Percentiles rank a stretch among this genome's conserved stretches.
Evolutionary conservation across 208 protist genomes (phyloP).

Genomic region (Acanthamoeba culbertsoni): DNA sequence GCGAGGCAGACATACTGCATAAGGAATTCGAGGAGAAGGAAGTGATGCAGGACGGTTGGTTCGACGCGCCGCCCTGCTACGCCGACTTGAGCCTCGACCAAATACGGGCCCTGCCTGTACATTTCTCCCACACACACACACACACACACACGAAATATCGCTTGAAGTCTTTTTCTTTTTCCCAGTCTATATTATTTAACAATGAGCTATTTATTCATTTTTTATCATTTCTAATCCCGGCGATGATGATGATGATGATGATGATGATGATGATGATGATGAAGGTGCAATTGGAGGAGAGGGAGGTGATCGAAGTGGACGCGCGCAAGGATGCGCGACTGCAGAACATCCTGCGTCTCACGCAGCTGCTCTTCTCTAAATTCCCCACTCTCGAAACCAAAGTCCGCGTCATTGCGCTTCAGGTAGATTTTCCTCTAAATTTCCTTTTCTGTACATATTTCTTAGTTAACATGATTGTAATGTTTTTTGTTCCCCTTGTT

Average conservation of each 20-base stretch:
- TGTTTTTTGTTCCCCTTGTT: background rate
- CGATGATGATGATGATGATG: background rate
- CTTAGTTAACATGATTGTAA: background rate
- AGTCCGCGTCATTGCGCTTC: conserved; percentile 2
- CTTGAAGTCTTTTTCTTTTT: background rate
- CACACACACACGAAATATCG: background rate
- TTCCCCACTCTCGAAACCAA: conserved; percentile 47
- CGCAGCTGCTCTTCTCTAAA: conserved; percentile 49
- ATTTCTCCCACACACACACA: background rate
- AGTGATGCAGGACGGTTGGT: conserved; percentile 13
- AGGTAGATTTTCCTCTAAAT: background rate
- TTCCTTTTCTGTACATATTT: background rate
- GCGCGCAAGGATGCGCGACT: background rate
- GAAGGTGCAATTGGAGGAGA: background rate
- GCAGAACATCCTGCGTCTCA: conserved; percentile 11
- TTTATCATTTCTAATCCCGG: too few relatives aligned
- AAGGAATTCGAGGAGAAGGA: background rate
- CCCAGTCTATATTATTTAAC: too few relatives aligned
- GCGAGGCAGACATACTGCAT: background rate
- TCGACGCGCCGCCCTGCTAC: background rate
- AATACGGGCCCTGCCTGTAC: background rate
- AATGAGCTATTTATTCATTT: too few relatives aligned
- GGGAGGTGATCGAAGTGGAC: conserved; percentile 30
- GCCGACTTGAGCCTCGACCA: background rate
- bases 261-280: background rate